Evolutionary conservation across 2,329 filamentous ascomycete species (phyloP), one percentile per base, ranked within the genome.

Genomic region (Ophiocordyceps camponoti-saundersi): DNA sequence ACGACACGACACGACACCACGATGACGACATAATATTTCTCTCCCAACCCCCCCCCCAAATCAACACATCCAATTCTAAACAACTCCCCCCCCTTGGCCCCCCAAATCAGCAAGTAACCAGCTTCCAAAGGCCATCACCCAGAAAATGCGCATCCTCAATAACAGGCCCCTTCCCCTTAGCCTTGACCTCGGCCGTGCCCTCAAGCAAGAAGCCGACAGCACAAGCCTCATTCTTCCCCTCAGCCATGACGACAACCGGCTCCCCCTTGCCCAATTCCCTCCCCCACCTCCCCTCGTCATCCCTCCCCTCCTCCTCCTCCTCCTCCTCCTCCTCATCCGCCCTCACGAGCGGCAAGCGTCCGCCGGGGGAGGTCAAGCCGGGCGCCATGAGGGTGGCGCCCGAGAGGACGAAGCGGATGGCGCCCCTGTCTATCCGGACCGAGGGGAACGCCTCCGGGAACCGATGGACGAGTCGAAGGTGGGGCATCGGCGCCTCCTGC

Each of bases 351-450:
- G 92, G 92, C 57, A 98, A 65, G 44, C 85, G 65, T 0, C 92
- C 92, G 0, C 92, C 92, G 0, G 79, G 66, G 20, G 80, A 87
- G 26, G 92, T 98, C 55, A 98, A 65, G 0, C 92, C 92, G 0
- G 92, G 92, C 1, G 88, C 90, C 92, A 98, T 98, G 52, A 98
- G 80, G 15, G 90, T 87, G 1, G 92, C 92, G 42, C 92, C 92
- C 1, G 80, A 85, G 2, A 98, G 77, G 23, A 98, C 90, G 67
- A 98, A 98, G 50, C 92, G 85, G 59, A 98, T 96, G 6, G 92
- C 92, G 51, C 92, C 92, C 45, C 92, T 79, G 65, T 98, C 92
- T 63, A 96, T 94, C 49, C 89, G 82, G 48, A 98, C 73, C 46
- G 78, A 82, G 18, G 85, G 81, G 62, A 98, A 90, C 49, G 79